Evolutionary conservation across 73 alveolate species (phyloP), one percentile per base, ranked within the genome.

Genomic region (Paramecium sexaurelia): DNA sequence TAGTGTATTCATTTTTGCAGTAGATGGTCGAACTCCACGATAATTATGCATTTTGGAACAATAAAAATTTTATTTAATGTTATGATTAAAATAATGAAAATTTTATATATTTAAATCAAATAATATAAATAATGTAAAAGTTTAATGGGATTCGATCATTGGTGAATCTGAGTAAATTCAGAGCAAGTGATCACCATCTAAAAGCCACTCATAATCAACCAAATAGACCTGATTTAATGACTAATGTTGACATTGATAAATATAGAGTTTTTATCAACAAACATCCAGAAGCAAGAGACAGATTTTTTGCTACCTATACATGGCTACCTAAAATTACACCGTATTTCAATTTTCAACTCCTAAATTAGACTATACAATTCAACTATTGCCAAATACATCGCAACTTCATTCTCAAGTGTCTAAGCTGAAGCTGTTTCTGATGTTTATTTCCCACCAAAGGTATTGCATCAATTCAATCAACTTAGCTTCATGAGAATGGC

Each of bases 371-470:
- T 71, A 33, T 71, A 71, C 43, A 35, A 71, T 22, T 37, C 86
- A 36, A 37, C 56, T 8, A 71, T 71, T 19, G 29, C 35, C 56
- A 71, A 71, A 71, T 71, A 27, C 35, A 27, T 71, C 15, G 86
- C 86, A 36, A 71, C 86, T 13, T 35, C 86, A 19, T 71, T 71
- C 29, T 32, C 55, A 71, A 71, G 55, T 20, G 43, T 26, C 9
- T 20, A 22, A 19, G 90, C 73, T 78, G 90, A 78, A 39, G 47
- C 75, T 36, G 40, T 26, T 36, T 41, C 75, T 43, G 90, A 78
- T 78, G 90, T 78, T 15, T 78, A 78, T 78, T 78, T 41, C 73
- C 90, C 90, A 32, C 90, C 90, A 40, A 78, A 43, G 9, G 90
- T 78, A 78, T 10, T 26, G 7, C n/a, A 73, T 15, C 32, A 3